Base-by-base conservation (phyloP, 768 basidiomycete species). In the Suillus weaverae region DNA sequence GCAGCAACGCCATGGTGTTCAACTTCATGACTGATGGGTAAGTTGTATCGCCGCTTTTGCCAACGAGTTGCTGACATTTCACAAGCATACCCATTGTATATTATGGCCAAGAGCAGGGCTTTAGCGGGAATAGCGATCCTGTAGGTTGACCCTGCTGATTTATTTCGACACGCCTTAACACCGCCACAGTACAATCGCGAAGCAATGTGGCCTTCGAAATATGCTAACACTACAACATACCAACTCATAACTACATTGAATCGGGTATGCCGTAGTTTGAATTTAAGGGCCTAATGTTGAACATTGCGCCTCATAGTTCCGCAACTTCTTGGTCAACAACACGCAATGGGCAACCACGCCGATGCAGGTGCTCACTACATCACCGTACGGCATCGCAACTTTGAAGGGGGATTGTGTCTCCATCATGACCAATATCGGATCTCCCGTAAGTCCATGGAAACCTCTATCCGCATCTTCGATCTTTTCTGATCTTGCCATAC, bases 81-180 rank as follows among this genome's bases (percentile, higher is more conserved):
- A 26, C 57, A 18, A 82, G 81, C n/a, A 91, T 92, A 68, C 91
- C 92, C 0, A 86, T 93, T 65, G 84, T 91, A 13, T 94, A 93
- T 73, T 91, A 91, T 66, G 91, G 92, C 2, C 90, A 91, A 75
- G 92, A 93, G 70, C 91, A 92, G 72, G 78, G 81, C 46, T 88
- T 90, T 73, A 78, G 76, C 62, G 92, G 91, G 39, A 78, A 76
- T 70, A 76, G 73, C 9, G 91, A 93, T 70, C 91, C 91, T 41
- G 88, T 90, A 73, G 69, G 83, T 70, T 36, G 30, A 63, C 13
- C 36, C 33, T 7, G 36, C 43, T 36, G 35, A 32, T 66, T 61
- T 33, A 30, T 33, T 55, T 60, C 60, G 57, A 18, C 62, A 38
- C 55, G 14, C 56, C 43, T 62, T 56, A 60, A 53, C 59, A 68